A percentile compares a stretch with the other conserved stretches of the same genome.
Evolutionary conservation across 1,284 basidiomycete genomes (phyloP).

Genomic region (Ceratobasidium sp.): DNA sequence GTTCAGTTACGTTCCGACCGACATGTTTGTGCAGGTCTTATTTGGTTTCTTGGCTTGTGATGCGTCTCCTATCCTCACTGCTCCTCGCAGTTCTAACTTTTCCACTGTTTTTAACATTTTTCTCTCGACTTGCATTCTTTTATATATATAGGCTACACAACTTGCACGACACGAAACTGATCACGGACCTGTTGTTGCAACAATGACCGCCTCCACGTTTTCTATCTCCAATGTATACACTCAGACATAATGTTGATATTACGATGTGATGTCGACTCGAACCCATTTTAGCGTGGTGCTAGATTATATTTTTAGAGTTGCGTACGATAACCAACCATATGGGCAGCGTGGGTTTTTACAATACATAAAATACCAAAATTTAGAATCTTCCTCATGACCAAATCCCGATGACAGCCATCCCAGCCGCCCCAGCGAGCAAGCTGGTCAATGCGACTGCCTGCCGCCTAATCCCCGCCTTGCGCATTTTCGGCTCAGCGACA

Average conservation of each 20-base stretch:
- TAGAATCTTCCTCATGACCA: constrained; percentile 26
- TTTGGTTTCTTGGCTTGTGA: constrained; percentile 10
- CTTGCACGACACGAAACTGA: constrained; percentile 23
- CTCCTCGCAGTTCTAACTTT: constrained; percentile 4
- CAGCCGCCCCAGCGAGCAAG: constrained; percentile 45
- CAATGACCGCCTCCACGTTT: constrained; percentile 10
- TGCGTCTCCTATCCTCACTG: neutral
- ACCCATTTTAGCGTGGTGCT: neutral
- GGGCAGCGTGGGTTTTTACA: neutral
- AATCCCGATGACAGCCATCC: constrained; percentile 46
- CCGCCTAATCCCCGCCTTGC: constrained; percentile 51
- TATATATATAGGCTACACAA: constrained; percentile 22
- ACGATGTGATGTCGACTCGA: constrained; percentile 25
- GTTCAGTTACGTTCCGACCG: neutral
- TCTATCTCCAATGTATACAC: neutral
- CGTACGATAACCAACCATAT: neutral
- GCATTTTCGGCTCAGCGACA: constrained; percentile 61
- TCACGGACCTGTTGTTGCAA: constrained; percentile 22
- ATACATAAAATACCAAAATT: neutral
- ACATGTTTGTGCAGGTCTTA: constrained; percentile 22
- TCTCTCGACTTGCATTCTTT: neutral
- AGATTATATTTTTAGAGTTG: neutral
- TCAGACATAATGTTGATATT: constrained; percentile 32
- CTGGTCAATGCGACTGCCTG: constrained; percentile 45
- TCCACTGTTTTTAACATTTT: neutral